Evolutionary conservation across 208 protist species (phyloP).

Genomic region (Acanthamoeba castellanii): DNA sequence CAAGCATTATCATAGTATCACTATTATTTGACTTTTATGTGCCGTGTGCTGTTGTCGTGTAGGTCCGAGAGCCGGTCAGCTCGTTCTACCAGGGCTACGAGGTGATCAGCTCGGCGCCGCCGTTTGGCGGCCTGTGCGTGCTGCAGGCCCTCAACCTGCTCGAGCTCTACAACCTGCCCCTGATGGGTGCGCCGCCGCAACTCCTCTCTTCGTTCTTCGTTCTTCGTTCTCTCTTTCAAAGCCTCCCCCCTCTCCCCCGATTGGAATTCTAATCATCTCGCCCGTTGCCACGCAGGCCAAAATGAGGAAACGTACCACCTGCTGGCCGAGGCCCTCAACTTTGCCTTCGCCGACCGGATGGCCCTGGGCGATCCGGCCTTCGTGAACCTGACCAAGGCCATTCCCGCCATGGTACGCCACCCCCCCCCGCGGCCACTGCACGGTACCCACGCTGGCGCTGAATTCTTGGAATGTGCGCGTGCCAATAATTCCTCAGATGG

Average conservation of each 20-base stretch:
- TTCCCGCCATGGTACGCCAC: neutral
- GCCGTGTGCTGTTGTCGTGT: constrained; percentile 29
- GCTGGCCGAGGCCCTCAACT: constrained; percentile 81
- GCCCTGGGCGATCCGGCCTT: constrained; percentile 78
- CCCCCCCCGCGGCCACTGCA: neutral
- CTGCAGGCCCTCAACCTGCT: constrained; percentile 78
- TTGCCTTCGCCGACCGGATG: constrained; percentile 80
- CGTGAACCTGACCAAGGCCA: constrained; percentile 67
- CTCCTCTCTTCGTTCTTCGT: neutral
- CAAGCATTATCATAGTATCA: too few relatives aligned
- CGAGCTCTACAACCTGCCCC: constrained; percentile 47
- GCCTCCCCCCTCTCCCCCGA: too few relatives aligned
- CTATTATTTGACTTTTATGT: too few relatives aligned
- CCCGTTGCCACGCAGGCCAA: neutral
- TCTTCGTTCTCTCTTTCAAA: neutral
- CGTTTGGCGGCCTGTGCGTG: constrained; percentile 72
- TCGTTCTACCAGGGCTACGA: constrained; percentile 57
- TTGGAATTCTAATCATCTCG: too few relatives aligned
- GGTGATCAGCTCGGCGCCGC: constrained; percentile 77
- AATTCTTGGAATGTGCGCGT: too few relatives aligned
- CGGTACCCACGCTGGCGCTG: neutral
- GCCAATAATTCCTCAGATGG: neutral
- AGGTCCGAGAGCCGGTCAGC: constrained; percentile 31
- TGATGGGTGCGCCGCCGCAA: neutral
- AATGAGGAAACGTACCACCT: constrained; percentile 9